Evolutionary conservation across 208 protist genomes (phyloP).

Genomic region (Crithidia bombi): DNA sequence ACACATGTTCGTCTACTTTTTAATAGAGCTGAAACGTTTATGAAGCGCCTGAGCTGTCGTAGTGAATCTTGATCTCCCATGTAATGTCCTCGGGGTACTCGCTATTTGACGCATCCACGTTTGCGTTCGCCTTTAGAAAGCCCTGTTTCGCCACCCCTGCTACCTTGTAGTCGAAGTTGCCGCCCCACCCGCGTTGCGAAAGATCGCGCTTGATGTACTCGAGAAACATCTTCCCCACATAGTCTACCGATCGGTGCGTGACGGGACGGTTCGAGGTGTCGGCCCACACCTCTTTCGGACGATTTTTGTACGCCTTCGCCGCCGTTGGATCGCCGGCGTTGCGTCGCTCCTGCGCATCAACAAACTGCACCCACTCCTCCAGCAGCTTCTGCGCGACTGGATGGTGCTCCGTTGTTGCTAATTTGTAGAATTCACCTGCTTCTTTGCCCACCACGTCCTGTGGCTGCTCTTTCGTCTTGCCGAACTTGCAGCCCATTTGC

Average conservation of each 20-base stretch:
- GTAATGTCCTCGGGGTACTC: slow-evolving; percentile 45
- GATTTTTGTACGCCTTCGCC: slow-evolving; percentile 30
- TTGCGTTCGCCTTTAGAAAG: slow-evolving; percentile 73
- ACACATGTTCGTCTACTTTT: not conserved
- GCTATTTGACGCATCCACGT: slow-evolving; percentile 48
- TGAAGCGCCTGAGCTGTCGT: slow-evolving; percentile 44
- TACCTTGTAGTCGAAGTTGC: slow-evolving; percentile 88
- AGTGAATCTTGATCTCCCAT: slow-evolving; percentile 86
- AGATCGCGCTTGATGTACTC: slow-evolving; percentile 79
- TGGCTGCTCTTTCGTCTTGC: slow-evolving; percentile 50
- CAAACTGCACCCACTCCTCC: slow-evolving; percentile 78
- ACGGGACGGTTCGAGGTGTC: slow-evolving; percentile 48
- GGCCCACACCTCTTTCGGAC: slow-evolving; percentile 74
- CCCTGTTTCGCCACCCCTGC: slow-evolving; percentile 73
- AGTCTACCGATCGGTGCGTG: slow-evolving; percentile 76
- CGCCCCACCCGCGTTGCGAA: slow-evolving; percentile 68
- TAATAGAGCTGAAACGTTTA: not conserved
- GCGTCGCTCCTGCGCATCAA: slow-evolving; percentile 47
- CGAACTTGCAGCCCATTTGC: slow-evolving; percentile 70
- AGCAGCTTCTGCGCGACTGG: slow-evolving; percentile 70
- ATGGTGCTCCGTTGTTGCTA: slow-evolving; percentile 53
- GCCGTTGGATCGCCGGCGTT: slow-evolving; percentile 36
- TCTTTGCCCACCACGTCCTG: slow-evolving; percentile 19
- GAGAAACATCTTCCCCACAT: slow-evolving; percentile 87
- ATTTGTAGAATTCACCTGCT: slow-evolving; percentile 53